Percentiles rank a stretch among this genome's conserved stretches.
phyloP scores from a whole-genome alignment of 208 protist species.

The Trypanosoma conorhini region DNA sequence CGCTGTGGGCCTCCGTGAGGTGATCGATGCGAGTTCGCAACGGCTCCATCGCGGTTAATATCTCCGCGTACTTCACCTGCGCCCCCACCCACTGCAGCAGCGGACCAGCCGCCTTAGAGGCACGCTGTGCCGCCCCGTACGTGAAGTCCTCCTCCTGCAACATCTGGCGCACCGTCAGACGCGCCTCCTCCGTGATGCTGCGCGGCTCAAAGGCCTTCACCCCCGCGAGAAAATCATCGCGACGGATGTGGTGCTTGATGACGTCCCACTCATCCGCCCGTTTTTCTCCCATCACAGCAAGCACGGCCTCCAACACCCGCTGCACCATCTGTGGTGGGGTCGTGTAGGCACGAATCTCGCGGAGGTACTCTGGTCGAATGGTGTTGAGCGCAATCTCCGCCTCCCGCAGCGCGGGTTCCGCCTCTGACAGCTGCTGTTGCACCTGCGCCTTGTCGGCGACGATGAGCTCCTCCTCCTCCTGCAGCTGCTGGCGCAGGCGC shows the following conservation, averaged over 20 bases:
- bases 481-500: slow-evolving; percentile 75
- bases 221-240: slow-evolving; percentile 93
- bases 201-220: slow-evolving; percentile 97
- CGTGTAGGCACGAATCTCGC: slow-evolving; percentile 97
- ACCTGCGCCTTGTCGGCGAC: slow-evolving; percentile 61
- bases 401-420: slow-evolving; percentile 93
- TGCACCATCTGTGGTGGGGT: slow-evolving; percentile 96
- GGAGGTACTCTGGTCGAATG: slow-evolving; percentile 96
- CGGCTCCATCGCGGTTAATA: slow-evolving; percentile 93
- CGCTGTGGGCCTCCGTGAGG: slow-evolving; percentile 78
- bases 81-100: slow-evolving; percentile 97
- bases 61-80: slow-evolving; percentile 95
- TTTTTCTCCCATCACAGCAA: slow-evolving; percentile 82
- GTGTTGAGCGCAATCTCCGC: slow-evolving; percentile 96
- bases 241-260: slow-evolving; percentile 92
- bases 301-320: slow-evolving; percentile 93
- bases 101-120: slow-evolving; percentile 97
- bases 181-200: slow-evolving; percentile 63
- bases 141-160: slow-evolving; percentile 93
- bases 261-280: slow-evolving; percentile 91
- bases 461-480: slow-evolving; percentile 85
- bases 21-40: slow-evolving; percentile 92
- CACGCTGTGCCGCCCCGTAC: slow-evolving; percentile 93
- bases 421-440: slow-evolving; percentile 82
- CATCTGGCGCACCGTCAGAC: slow-evolving; percentile 71